Base-by-base conservation (phyloP, 768 basidiomycete genomes). In the Gautieria morchelliformis region DNA sequence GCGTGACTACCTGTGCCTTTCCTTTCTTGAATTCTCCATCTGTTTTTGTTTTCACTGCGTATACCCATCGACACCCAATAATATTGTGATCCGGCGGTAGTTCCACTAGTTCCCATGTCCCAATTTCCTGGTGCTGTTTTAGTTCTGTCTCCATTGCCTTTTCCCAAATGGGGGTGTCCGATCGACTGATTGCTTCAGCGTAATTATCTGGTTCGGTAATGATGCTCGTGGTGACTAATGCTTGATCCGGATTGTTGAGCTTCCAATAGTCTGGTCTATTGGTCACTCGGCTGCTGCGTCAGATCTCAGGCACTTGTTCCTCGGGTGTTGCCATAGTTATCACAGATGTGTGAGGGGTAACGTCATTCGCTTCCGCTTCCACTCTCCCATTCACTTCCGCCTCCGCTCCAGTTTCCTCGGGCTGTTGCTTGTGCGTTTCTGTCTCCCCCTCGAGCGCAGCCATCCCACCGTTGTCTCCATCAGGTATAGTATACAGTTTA, bases 1-100 rank as follows among this genome's bases (percentile, higher is more conserved):
- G 60, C 6, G 66, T 67, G 1, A 69, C 64, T 15, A 66, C 52
- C 35, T 62, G 24, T 0, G 65, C 67, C 56, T 68, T 68, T 58
- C 59, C 58, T 41, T 62, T 56, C 22, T 58, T 47, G 10, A 63
- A 57, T n/a, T 50, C 52, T 11, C 69, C 69, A 46, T 65, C 49
- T 24, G 37, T 27, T 46, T 68, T 57, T 33, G 40, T 30, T 57
- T 69, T 70, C 12, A 51, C 37, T 9, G 60, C 57, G 57, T 60
- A 70, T 7, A 70, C 69, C 67, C 69, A 70, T 54, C 53, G 58
- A 46, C 52, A 54, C 2, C 59, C 62, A 52, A 69, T 63, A 1
- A 60, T 48, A 24, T 59, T 55, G 27, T 46, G 59, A 39, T 56
- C 65, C 49, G 24, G n/a, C 6, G 65, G 64, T 30, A 62, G 56